Conservation (phyloP, 495 filamentous ascomycete species). For the Trichocladium uniseriatum region DNA sequence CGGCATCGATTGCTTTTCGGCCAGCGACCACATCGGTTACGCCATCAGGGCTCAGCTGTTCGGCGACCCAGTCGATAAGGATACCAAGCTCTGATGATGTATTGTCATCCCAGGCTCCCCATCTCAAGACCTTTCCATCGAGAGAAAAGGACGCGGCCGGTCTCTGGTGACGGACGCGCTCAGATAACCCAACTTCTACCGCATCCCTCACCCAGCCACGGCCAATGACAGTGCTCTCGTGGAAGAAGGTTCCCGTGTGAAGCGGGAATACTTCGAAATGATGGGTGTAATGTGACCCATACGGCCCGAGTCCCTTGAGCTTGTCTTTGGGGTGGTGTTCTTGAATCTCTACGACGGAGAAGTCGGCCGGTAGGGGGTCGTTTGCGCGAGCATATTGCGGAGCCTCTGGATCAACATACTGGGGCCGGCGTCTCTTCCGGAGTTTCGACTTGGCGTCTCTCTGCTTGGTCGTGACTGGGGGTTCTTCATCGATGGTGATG, state of each 20-base stretch:
- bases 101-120: conserved; percentile 61
- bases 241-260: conserved; percentile 60
- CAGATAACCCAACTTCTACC: conserved; percentile 27
- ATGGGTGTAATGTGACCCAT: conserved; percentile 58
- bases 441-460: conserved; percentile 22
- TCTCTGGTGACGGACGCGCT: conserved; percentile 20
- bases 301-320: conserved; percentile 47
- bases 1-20: conserved; percentile 19
- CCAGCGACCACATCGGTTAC: neutral
- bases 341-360: conserved; percentile 6
- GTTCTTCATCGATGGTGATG: conserved; percentile 15
- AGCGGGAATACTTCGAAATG: conserved; percentile 68
- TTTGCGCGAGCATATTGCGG: conserved; percentile 42
- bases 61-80: conserved; percentile 47
- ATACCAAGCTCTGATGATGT: conserved; percentile 59
- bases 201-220: conserved; percentile 54
- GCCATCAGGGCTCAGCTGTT: conserved; percentile 25
- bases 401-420: conserved; percentile 40
- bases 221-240: conserved; percentile 66
- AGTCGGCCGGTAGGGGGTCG: conserved; percentile 34
- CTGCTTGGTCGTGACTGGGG: conserved; percentile 20
- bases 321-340: conserved; percentile 28
- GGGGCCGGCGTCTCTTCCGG: conserved; percentile 44
- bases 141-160: conserved; percentile 32
- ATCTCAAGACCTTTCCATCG: conserved; percentile 45